Conservation (phyloP, 2,329 filamentous ascomycete species). For the Chalaropsis thielavioides region DNA sequence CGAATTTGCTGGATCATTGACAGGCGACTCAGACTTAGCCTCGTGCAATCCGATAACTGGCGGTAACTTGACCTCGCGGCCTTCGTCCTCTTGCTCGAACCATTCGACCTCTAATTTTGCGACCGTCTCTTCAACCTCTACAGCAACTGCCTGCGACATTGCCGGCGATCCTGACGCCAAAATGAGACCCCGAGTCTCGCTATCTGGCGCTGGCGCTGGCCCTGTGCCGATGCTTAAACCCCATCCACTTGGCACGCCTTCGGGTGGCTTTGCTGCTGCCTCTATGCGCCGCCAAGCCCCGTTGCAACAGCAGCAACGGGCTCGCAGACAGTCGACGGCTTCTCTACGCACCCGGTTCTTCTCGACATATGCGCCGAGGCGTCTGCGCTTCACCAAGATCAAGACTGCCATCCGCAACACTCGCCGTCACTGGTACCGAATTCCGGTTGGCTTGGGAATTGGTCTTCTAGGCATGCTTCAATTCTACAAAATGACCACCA, state of each 20-base stretch:
- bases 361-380: slow-evolving; percentile 12
- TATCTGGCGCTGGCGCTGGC: slow-evolving; percentile 4
- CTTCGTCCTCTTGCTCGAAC: slow-evolving; percentile 12
- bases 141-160: slow-evolving; percentile 7
- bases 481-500: slow-evolving; percentile 59
- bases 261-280: slow-evolving; percentile 15
- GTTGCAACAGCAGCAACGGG: background rate
- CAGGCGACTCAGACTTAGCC: slow-evolving; percentile 2
- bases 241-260: slow-evolving; percentile 14
- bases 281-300: slow-evolving; percentile 13
- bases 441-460: slow-evolving; percentile 74
- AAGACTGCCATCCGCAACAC: slow-evolving; percentile 14
- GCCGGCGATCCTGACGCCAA: background rate
- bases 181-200: slow-evolving; percentile 16
- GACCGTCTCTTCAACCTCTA: background rate
- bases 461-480: slow-evolving; percentile 72
- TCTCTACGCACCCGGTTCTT: slow-evolving; percentile 14
- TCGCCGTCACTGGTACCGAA: slow-evolving; percentile 62
- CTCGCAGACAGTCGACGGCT: slow-evolving; percentile 6
- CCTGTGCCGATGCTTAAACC: slow-evolving; percentile 16
- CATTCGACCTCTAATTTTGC: slow-evolving; percentile 3
- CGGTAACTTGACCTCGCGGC: slow-evolving; percentile 5
- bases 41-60: background rate
- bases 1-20: slow-evolving; percentile 9
- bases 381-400: slow-evolving; percentile 15